These are phyloP conservation scores for Umbelopsis sp. DNA, from an alignment of 192 early-diverging fungal species.

Conservation along the genomic window DNA sequence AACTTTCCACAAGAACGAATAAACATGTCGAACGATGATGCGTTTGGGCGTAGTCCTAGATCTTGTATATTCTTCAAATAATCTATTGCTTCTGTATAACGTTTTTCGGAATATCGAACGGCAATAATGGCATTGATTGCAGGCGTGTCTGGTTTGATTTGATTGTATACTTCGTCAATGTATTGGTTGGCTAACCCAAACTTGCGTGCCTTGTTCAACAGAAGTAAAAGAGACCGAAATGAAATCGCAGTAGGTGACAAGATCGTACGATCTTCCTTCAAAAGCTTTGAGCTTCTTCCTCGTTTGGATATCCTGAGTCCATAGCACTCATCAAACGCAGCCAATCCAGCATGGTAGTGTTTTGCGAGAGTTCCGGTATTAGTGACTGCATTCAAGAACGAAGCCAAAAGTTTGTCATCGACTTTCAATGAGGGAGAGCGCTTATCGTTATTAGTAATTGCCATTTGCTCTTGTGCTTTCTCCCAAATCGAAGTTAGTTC, in stretches of 20 bases:
- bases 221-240: not conserved
- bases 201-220: slow-evolving; percentile 6
- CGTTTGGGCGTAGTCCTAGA: not conserved
- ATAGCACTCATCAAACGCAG: not conserved
- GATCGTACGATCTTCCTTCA: not conserved
- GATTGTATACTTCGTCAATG: not conserved
- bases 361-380: not conserved
- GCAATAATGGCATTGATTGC: slow-evolving; percentile 3
- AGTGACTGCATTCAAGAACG: not conserved
- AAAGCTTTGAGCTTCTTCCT: not conserved
- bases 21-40: not conserved
- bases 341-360: not conserved
- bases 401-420: not conserved
- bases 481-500: not conserved
- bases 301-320: not conserved
- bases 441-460: not conserved
- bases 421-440: not conserved
- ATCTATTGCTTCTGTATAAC: not conserved
- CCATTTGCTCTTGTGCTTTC: not conserved
- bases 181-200: not conserved
- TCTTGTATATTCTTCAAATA: not conserved
- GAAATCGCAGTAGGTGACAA: not conserved
- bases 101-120: not conserved
- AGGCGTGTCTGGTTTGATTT: not conserved
- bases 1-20: not conserved